Percentiles rank a stretch among this genome's conserved stretches.
phyloP scores from a whole-genome alignment of 352 stramenopile genomes.

The Pythium inflatum region DNA sequence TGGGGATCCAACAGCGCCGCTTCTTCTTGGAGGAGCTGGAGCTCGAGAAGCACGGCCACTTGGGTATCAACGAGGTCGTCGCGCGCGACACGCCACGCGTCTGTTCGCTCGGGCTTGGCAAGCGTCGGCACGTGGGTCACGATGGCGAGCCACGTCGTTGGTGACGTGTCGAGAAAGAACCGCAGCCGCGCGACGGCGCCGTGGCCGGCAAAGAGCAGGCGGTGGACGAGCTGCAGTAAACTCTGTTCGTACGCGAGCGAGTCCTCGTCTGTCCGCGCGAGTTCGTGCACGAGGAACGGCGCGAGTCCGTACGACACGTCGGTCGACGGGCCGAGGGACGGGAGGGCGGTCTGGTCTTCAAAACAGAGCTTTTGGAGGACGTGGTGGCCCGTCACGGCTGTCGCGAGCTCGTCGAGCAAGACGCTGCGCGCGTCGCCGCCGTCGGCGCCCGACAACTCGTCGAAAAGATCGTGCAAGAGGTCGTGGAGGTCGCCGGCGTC shows the following conservation, averaged over 20 bases:
- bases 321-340: too few species aligned
- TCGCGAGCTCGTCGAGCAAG: slow-evolving; percentile 55
- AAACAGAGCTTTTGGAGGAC: slow-evolving; percentile 60
- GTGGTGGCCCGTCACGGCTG: slow-evolving; percentile 36
- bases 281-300: slow-evolving; percentile 38
- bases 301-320: slow-evolving; percentile 38
- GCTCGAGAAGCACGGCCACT: slow-evolving; percentile 49
- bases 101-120: background rate
- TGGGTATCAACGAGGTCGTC: slow-evolving; percentile 60
- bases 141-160: slow-evolving; percentile 18
- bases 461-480: slow-evolving; percentile 43
- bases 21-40: slow-evolving; percentile 44
- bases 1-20: slow-evolving; percentile 27
- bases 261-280: slow-evolving; percentile 18
- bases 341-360: slow-evolving; percentile 38
- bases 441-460: slow-evolving; percentile 31
- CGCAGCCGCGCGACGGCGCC: slow-evolving; percentile 28
- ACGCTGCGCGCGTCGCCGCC: slow-evolving; percentile 16
- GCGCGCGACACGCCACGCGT: slow-evolving; percentile 8
- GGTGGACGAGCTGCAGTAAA: slow-evolving; percentile 29
- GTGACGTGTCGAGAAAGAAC: slow-evolving; percentile 30
- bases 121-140: background rate
- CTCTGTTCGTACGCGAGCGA: slow-evolving; percentile 36
- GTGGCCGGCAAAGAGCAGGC: slow-evolving; percentile 36
- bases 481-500: slow-evolving; percentile 39